A percentile compares a stretch with the other conserved stretches of the same genome.
These are phyloP conservation scores for Trypanosoma platydactyli DNA, from an alignment of 208 protist species.

Conservation along the genomic window DNA sequence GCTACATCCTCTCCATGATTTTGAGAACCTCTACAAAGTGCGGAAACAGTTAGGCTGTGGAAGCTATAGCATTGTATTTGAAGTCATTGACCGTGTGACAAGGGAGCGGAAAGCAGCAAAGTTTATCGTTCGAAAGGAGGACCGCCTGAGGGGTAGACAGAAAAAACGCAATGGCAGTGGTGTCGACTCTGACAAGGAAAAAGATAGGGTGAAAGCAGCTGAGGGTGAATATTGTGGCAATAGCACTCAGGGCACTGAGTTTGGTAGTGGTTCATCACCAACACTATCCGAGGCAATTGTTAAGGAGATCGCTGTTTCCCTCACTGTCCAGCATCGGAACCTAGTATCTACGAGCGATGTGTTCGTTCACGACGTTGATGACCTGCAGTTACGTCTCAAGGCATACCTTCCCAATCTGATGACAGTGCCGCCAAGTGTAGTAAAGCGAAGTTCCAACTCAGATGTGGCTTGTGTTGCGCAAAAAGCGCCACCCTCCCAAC, in stretches of 20 bases:
- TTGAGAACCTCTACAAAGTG: conserved; percentile 17
- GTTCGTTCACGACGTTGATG: conserved; percentile 21
- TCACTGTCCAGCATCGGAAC: conserved; percentile 22
- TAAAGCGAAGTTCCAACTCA: background rate
- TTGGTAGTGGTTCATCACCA: background rate
- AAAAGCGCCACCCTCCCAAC: background rate
- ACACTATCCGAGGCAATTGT: conserved; percentile 17
- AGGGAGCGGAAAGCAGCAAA: conserved; percentile 25
- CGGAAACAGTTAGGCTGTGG: conserved; percentile 8
- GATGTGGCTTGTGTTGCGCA: background rate
- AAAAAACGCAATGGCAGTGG: background rate
- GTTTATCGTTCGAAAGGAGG: conserved; percentile 18
- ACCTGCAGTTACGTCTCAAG: conserved; percentile 8
- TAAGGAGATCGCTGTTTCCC: conserved; percentile 23
- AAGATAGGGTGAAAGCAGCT: background rate
- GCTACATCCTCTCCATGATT: conserved; percentile 12
- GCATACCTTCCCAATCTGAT: background rate
- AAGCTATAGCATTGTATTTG: conserved; percentile 27
- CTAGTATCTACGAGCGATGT: conserved; percentile 23
- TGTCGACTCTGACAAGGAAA: background rate
- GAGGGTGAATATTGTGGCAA: background rate
- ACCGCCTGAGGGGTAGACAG: background rate
- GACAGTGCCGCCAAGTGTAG: background rate
- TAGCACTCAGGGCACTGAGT: background rate
- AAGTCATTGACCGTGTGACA: conserved; percentile 21